Base-by-base conservation (phyloP, 176 grass and related monocot species). In the Rhynchospora pubera region DNA sequence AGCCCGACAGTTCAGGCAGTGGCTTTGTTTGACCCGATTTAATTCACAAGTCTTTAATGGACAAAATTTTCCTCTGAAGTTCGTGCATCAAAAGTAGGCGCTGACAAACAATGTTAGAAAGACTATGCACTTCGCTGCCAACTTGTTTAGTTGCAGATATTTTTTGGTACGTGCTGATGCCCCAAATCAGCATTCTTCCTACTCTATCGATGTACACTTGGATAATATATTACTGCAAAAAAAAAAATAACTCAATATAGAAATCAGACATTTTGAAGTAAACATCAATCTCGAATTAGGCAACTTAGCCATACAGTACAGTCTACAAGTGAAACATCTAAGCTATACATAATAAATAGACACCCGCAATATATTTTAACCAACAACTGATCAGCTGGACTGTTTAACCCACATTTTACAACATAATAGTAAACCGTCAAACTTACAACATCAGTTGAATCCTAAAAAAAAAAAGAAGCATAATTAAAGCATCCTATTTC, bases 311-410 rank as follows among this genome's bases (percentile, higher is more conserved):
- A 52, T 53, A 15, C 46, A 23, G 67, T 43, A 53, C 3, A 30
- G 58, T 81, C 42, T 66, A 81, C 60, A 66, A 76, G 9, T 28
- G 26, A 65, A 81, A 82, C n/a, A 48, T 66, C 21, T 84, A 73
- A 13, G 55, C 90, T 84, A 86, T 90, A 84, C 88, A 91, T 82
- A 1, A 7, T 13, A 77, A 19, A 23, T 6, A 14, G 55, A 65
- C 11, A 45, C 47, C 21, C 23, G 9, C 82, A 53, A 30, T 51
- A 70, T 23, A 87, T 62, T 34, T n/a, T 85, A 50, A 82, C 52
- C 43, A 24, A 60, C 24, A 61, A 76, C 42, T 78, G 11, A 70
- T 63, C 86, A 84, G 22, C 42, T 57, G 50, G 21, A 68, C 61
- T 30, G 22, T 19, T 78, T 75, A n/a, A 34, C 63, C 7, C 57